Conservation (phyloP, 148 eudicot genomes). For the Vaccinium corymbosum region DNA sequence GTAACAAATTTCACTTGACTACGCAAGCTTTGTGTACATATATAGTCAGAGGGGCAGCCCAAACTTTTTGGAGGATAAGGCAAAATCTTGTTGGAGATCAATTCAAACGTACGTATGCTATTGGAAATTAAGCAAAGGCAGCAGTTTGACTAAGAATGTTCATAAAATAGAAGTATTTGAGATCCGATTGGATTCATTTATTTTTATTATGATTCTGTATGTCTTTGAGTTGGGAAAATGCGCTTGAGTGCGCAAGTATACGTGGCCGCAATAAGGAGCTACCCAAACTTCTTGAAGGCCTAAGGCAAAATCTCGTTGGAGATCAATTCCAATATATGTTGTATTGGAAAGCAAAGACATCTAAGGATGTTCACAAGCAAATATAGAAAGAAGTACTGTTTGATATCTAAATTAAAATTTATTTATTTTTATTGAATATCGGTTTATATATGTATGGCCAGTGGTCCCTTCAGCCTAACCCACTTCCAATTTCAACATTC, state of each 20-base stretch:
- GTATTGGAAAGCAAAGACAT: background rate
- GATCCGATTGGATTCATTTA: background rate
- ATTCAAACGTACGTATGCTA: background rate
- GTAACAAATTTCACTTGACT: background rate
- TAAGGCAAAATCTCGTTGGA: background rate
- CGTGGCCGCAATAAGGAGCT: background rate
- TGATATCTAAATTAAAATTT: background rate
- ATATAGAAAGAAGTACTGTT: background rate
- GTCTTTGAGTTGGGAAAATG: background rate
- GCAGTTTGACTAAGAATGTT: background rate
- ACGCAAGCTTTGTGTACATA: background rate
- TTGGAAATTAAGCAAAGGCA: background rate
- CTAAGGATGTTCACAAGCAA: background rate
- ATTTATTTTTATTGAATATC: too few relatives aligned
- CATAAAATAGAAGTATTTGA: background rate
- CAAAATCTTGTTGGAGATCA: background rate
- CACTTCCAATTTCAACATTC: too few relatives aligned
- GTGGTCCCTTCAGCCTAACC: too few relatives aligned
- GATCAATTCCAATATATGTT: too few relatives aligned
- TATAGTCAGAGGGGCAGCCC: background rate
- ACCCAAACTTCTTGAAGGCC: background rate
- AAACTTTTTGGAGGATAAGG: background rate
- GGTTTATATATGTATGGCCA: too few relatives aligned
- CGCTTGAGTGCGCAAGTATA: background rate
- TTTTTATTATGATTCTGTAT: background rate